A percentile compares a stretch with the other conserved stretches of the same genome.
Evolutionary conservation across 1,139 yeast genomes (phyloP).

Genomic region (Wickerhamiella pararugosa): DNA sequence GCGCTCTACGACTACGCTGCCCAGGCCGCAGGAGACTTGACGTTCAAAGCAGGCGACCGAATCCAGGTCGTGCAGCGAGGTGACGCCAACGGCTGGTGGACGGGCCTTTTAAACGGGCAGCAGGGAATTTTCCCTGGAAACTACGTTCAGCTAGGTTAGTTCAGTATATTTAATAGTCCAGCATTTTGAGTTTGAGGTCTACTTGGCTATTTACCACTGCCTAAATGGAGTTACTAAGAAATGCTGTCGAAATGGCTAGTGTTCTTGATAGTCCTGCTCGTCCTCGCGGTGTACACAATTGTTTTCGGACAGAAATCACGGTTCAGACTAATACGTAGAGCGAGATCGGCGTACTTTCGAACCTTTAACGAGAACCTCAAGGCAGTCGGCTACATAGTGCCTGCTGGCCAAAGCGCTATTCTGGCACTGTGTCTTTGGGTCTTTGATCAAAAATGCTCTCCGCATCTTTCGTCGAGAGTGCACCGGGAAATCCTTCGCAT

Average conservation of each 20-base stretch:
- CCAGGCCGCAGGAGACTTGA: slow-evolving; percentile 78
- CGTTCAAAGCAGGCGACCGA: slow-evolving; percentile 75
- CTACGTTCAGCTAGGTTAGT: slow-evolving; percentile 53
- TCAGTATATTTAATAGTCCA: too few species aligned
- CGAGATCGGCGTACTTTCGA: background rate
- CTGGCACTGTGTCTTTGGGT: slow-evolving; percentile 33
- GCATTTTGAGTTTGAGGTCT: too few species aligned
- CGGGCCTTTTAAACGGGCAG: slow-evolving; percentile 74
- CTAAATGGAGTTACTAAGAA: too few species aligned
- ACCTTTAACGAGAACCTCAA: background rate
- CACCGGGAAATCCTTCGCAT: slow-evolving; percentile 17
- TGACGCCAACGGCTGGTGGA: slow-evolving; percentile 96
- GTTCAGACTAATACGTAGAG: background rate
- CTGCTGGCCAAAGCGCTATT: slow-evolving; percentile 33
- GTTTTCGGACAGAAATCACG: slow-evolving; percentile 5
- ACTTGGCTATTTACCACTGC: too few species aligned
- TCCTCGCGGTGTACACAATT: background rate
- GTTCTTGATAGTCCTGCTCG: background rate
- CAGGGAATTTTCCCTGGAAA: slow-evolving; percentile 94
- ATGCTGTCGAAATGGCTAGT: background rate
- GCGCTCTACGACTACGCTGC: slow-evolving; percentile 68
- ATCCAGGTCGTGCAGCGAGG: slow-evolving; percentile 75
- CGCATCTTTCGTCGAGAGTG: slow-evolving; percentile 19
- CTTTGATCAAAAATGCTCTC: slow-evolving; percentile 32
- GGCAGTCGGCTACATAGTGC: slow-evolving; percentile 26